Evolutionary conservation across 2,329 filamentous ascomycete species (phyloP).

Genomic region (Apiospora malaysiana): DNA sequence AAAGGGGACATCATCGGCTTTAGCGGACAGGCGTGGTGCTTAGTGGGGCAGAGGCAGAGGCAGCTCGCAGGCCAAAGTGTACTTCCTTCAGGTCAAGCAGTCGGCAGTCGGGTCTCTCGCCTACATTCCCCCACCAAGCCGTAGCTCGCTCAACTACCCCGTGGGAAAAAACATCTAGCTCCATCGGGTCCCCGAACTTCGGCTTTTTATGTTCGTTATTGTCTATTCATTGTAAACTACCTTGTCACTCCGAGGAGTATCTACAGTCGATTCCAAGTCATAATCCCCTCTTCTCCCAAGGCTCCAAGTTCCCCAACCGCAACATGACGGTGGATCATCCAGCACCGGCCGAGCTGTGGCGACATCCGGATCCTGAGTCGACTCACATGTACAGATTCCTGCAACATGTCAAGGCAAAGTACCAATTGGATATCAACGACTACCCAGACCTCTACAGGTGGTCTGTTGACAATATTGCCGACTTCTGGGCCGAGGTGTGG

Average conservation of each 20-base stretch:
- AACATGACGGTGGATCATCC: constrained; percentile 33
- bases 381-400: constrained; percentile 79
- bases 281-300: background rate
- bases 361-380: constrained; percentile 67
- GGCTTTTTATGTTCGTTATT: background rate
- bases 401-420: constrained; percentile 69
- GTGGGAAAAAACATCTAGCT: constrained; percentile 7
- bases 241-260: background rate
- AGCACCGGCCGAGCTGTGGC: constrained; percentile 66
- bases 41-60: background rate
- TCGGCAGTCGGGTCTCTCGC: background rate
- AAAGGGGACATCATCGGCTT: background rate
- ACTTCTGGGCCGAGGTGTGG: constrained; percentile 90
- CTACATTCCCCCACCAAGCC: constrained; percentile 3
- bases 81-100: background rate
- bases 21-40: background rate
- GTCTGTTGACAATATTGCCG: constrained; percentile 77
- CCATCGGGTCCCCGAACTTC: background rate
- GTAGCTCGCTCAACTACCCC: background rate
- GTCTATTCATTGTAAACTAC: background rate
- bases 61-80: background rate
- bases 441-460: constrained; percentile 84
- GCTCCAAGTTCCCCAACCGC: background rate
- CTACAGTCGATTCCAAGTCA: background rate
- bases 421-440: constrained; percentile 64